These are phyloP conservation scores for Alnus rubra DNA, from an alignment of 306 rosid species.

Conservation along the genomic window DNA sequence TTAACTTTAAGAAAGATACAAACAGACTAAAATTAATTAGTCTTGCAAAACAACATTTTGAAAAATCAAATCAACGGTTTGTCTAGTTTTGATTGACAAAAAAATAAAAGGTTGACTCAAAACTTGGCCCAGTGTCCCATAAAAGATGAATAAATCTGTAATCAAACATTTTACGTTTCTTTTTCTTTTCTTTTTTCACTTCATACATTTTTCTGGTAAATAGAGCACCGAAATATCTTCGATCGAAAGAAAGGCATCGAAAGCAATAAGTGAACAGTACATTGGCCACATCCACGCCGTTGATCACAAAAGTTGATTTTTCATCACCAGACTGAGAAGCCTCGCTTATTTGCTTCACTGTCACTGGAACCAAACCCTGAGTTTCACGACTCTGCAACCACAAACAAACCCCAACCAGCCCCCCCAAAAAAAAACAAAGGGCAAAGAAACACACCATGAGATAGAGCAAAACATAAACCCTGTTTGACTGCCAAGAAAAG, in stretches of 20 bases:
- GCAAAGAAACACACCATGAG: not conserved
- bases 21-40: not conserved
- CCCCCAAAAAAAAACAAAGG: too few species aligned
- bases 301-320: conserved; percentile 68
- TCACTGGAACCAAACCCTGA: conserved; percentile 81
- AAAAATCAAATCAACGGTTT: not conserved
- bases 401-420: too few species aligned
- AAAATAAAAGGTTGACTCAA: not conserved
- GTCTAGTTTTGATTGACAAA: not conserved
- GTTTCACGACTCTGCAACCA: conserved; percentile 56
- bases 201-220: not conserved
- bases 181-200: not conserved
- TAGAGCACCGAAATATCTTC: not conserved
- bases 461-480: conserved; percentile 1
- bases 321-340: conserved; percentile 84
- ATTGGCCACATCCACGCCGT: conserved; percentile 74
- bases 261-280: conserved; percentile 38
- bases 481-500: conserved; percentile 4
- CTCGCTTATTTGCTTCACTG: conserved; percentile 89
- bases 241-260: not conserved
- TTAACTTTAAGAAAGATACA: not conserved
- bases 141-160: not conserved
- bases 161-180: not conserved
- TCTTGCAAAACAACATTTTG: not conserved
- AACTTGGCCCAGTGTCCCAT: not conserved